These are phyloP conservation scores for Taphrina wiesneri DNA, from an alignment of 1,139 yeast genomes.

Conservation along the genomic window DNA sequence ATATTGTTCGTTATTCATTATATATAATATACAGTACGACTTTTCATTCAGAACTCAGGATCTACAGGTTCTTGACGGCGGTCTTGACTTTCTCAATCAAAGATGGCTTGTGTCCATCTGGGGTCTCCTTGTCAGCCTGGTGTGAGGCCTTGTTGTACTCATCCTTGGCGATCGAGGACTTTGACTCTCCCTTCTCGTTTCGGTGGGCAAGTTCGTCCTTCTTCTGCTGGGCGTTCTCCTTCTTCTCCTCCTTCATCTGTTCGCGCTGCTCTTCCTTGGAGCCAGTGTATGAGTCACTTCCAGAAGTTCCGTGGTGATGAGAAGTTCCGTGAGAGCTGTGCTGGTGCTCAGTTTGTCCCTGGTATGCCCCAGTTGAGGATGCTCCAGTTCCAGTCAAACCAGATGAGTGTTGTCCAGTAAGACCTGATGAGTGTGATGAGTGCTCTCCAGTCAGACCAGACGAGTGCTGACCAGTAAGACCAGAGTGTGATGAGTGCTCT, in stretches of 20 bases:
- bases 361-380: constrained; percentile 12
- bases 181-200: constrained; percentile 15
- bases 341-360: constrained; percentile 22
- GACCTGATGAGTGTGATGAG: background rate
- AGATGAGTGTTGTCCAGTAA: background rate
- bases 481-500: background rate
- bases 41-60: background rate
- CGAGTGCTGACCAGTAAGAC: background rate
- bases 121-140: constrained; percentile 28
- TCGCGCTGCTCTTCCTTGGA: constrained; percentile 16
- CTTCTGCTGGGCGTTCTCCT: constrained; percentile 16
- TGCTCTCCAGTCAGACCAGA: background rate
- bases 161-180: constrained; percentile 23
- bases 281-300: constrained; percentile 13
- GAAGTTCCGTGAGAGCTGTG: constrained; percentile 11
- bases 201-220: constrained; percentile 14
- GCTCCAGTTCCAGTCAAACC: background rate
- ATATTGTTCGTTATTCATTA: background rate
- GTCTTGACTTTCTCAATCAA: constrained; percentile 31
- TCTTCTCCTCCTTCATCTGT: constrained; percentile 30
- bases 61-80: constrained; percentile 24
- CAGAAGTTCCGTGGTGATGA: background rate
- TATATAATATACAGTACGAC: background rate
- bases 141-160: constrained; percentile 17
- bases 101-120: constrained; percentile 30